Percentiles rank a stretch among this genome's conserved stretches.
Evolutionary conservation across 225 moss, liverwort and hornwort species (phyloP).

Genomic region (Antitrichia curtipendula): DNA sequence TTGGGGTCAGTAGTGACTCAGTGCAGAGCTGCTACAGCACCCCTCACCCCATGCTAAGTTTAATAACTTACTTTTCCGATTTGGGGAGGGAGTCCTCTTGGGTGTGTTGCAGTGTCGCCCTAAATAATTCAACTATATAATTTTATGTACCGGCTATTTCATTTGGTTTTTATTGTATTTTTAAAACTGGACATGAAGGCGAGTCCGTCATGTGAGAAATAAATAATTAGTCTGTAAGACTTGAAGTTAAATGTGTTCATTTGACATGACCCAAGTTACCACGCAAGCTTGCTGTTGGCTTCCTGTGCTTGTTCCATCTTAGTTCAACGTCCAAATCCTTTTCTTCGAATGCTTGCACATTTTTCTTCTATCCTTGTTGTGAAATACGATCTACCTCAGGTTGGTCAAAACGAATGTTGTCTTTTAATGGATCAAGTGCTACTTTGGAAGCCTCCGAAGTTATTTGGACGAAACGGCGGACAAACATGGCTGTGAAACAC

Average conservation of each 20-base stretch:
- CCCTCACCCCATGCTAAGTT: background rate
- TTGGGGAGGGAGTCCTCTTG: background rate
- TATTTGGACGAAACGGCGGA: background rate
- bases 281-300: background rate
- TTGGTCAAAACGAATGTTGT: background rate
- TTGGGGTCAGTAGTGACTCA: no score
- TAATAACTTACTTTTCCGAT: background rate
- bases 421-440: background rate
- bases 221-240: background rate
- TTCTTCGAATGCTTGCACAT: no score
- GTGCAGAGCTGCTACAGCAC: background rate
- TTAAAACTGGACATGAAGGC: background rate
- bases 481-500: background rate
- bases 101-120: no score
- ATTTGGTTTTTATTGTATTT: no score
- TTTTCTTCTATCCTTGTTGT: background rate
- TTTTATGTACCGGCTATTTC: background rate
- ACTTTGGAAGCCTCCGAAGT: background rate
- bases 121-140: background rate
- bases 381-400: no score
- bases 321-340: fast-evolving
- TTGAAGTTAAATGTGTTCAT: background rate
- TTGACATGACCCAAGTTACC: background rate
- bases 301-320: background rate
- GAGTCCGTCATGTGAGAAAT: background rate